Conservation (phyloP, 164 flowering plant genomes). For the Warburgia ugandensis region DNA sequence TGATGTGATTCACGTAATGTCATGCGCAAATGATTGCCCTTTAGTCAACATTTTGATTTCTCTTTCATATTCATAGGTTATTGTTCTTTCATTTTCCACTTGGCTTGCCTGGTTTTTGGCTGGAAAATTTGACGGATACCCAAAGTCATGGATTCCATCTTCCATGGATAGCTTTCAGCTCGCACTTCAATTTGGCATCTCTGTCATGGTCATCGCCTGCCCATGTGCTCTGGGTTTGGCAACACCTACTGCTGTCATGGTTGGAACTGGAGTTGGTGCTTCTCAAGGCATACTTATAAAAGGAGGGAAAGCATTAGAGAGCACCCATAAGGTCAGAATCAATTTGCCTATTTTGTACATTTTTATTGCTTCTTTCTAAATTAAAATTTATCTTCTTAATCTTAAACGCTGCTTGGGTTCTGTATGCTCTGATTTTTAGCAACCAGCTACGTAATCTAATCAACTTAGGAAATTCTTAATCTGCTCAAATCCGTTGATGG, state of each 20-base stretch:
- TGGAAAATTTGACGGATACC: constrained; percentile 66
- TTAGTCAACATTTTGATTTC: constrained; percentile 1
- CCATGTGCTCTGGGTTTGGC: constrained; percentile 98
- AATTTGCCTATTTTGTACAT: neutral
- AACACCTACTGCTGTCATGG: constrained; percentile 98
- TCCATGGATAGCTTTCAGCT: constrained; percentile 85
- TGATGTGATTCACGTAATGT: neutral
- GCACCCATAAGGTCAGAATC: constrained; percentile 68
- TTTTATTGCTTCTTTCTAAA: neutral
- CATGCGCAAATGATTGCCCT: neutral
- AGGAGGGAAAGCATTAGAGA: constrained; percentile 90
- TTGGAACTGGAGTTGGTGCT: constrained; percentile 95
- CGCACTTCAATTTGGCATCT: constrained; percentile 90
- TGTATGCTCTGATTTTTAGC: no score
- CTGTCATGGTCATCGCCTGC: constrained; percentile 92
- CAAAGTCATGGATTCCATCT: constrained; percentile 66
- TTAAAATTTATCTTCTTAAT: no score
- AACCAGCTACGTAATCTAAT: no score
- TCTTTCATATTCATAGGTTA: constrained; percentile 45
- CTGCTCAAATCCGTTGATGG: neutral
- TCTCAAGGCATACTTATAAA: constrained; percentile 90
- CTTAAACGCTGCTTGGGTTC: no score
- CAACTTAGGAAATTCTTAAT: neutral
- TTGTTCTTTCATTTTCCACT: constrained; percentile 62
- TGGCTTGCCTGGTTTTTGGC: constrained; percentile 81